Percentiles rank a stretch among this genome's conserved stretches.
phyloP scores from a whole-genome alignment of 345 rosid genomes.

The Eutrema heterophyllum region DNA sequence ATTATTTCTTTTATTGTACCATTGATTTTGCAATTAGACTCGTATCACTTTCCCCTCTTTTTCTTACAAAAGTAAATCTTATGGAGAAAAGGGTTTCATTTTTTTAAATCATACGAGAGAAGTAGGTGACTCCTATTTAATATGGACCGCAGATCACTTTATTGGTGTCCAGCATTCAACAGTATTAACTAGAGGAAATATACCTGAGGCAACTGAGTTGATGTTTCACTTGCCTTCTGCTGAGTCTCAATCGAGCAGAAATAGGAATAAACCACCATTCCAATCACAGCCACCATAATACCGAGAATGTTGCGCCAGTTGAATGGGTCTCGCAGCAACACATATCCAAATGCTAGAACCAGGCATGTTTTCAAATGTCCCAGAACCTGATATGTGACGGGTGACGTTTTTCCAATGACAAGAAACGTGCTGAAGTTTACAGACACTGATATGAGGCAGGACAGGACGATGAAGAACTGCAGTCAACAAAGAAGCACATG shows the following conservation, averaged over 20 bases:
- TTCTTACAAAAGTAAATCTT: no score
- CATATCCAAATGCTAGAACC: slow-evolving; percentile 95
- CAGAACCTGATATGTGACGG: slow-evolving; percentile 98
- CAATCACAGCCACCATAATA: slow-evolving; percentile 80
- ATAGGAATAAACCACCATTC: slow-evolving; percentile 95
- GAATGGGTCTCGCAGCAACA: slow-evolving; percentile 85
- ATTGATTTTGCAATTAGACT: background rate
- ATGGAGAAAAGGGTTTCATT: background rate
- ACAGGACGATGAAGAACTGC: slow-evolving; percentile 99
- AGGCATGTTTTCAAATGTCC: slow-evolving; percentile 98
- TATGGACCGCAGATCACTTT: background rate
- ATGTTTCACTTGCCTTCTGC: slow-evolving; percentile 70
- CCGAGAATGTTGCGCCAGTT: slow-evolving; percentile 98
- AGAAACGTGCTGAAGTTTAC: slow-evolving; percentile 99
- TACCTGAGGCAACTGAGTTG: slow-evolving; percentile 78
- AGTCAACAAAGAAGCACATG: slow-evolving; percentile 23
- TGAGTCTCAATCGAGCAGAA: slow-evolving; percentile 69
- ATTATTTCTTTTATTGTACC: background rate
- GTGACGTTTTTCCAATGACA: slow-evolving; percentile 99
- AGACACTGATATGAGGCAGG: slow-evolving; percentile 97
- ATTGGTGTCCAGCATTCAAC: background rate
- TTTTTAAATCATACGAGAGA: background rate
- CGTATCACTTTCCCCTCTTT: background rate
- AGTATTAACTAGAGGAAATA: background rate
- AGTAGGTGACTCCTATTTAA: background rate